phyloP scores from a whole-genome alignment of 306 rosid species.

The Arachis hypogaea region DNA sequence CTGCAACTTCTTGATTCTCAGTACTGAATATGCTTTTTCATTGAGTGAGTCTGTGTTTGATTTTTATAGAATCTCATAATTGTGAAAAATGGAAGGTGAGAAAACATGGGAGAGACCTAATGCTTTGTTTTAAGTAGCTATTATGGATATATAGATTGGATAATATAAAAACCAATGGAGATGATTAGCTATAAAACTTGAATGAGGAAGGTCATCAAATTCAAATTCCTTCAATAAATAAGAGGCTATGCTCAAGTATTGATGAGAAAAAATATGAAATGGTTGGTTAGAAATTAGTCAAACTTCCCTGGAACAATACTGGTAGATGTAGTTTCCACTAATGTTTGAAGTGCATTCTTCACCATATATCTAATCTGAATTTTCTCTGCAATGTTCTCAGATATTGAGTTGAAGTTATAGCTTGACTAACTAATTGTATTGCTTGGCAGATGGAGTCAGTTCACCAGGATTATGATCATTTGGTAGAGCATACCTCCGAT shows the following conservation, averaged over 20 bases:
- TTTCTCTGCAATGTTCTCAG: slow-evolving; percentile 11
- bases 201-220: slow-evolving; percentile 16
- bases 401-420: slow-evolving; percentile 14
- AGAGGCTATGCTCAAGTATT: slow-evolving; percentile 1
- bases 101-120: slow-evolving; percentile 9
- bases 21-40: slow-evolving; percentile 11
- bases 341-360: slow-evolving; percentile 24
- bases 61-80: not conserved
- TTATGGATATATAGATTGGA: slow-evolving; percentile 10
- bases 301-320: slow-evolving; percentile 8
- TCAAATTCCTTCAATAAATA: slow-evolving; percentile 20
- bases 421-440: slow-evolving; percentile 22
- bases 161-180: not conserved
- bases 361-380: slow-evolving; percentile 2
- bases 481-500: slow-evolving; percentile 42
- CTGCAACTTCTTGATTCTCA: slow-evolving; percentile 4
- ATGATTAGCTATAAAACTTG: not conserved
- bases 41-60: slow-evolving; percentile 1
- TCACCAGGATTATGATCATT: slow-evolving; percentile 41
- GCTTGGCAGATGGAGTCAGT: slow-evolving; percentile 57
- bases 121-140: not conserved
- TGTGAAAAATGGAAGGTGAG: slow-evolving; percentile 18
- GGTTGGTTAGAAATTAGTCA: slow-evolving; percentile 16
- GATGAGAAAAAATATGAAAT: slow-evolving; percentile 26
- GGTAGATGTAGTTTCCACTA: slow-evolving; percentile 6